phyloP scores from a whole-genome alignment of 1,139 yeast genomes.

The Blastobotrys illinoisensis region DNA sequence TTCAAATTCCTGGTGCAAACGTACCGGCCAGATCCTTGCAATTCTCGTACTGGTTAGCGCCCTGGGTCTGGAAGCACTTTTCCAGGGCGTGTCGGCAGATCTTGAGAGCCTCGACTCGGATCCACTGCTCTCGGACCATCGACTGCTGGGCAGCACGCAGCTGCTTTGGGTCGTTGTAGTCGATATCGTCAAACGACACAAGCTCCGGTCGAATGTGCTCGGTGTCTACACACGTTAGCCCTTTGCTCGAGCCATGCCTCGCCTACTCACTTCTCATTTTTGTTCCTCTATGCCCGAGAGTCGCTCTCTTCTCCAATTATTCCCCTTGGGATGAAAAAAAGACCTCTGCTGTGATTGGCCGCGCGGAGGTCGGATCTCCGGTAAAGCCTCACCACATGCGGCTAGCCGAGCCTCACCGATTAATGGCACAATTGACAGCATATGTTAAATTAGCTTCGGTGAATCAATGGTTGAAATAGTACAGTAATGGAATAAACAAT shows the following conservation, averaged over 20 bases:
- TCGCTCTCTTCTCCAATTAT: background rate
- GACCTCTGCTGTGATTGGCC: background rate
- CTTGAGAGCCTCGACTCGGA: slow-evolving; percentile 62
- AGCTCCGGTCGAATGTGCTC: slow-evolving; percentile 64
- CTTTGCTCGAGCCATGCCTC: background rate
- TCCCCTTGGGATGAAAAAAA: background rate
- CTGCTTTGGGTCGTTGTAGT: slow-evolving; percentile 60
- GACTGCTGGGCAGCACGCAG: slow-evolving; percentile 71
- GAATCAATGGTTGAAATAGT: too few relatives aligned
- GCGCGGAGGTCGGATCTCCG: background rate
- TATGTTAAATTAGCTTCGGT: too few relatives aligned
- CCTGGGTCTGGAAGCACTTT: slow-evolving; percentile 56
- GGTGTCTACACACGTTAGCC: slow-evolving; percentile 13
- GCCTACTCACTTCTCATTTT: slow-evolving; percentile 7
- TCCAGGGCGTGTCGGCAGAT: slow-evolving; percentile 69
- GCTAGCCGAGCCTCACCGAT: too few relatives aligned
- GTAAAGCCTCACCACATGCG: background rate
- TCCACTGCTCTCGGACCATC: slow-evolving; percentile 74
- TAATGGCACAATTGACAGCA: too few relatives aligned
- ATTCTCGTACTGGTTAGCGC: slow-evolving; percentile 70
- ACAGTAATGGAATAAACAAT: too few relatives aligned
- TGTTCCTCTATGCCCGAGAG: background rate
- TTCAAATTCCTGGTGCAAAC: slow-evolving; percentile 12
- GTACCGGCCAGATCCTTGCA: slow-evolving; percentile 64
- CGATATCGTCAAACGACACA: slow-evolving; percentile 80